Evolutionary conservation across 495 filamentous ascomycete genomes (phyloP), one percentile per base, ranked within the genome.

Genomic region (Echria macrotheca): DNA sequence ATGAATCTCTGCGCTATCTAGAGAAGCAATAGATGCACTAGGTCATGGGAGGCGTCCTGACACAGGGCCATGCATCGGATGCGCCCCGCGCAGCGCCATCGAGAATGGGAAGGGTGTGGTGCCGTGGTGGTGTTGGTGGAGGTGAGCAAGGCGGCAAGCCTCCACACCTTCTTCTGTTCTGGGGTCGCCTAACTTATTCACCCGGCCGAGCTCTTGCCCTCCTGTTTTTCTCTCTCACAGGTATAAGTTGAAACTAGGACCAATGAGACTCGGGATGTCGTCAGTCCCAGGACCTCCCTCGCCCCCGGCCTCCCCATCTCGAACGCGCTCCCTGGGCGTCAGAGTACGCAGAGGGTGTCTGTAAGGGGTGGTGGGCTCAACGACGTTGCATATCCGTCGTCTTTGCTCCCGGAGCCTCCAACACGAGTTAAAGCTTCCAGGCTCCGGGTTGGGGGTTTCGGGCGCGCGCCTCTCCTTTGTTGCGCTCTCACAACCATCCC

Each of bases 151-250:
- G 38, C 38, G 38, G 38, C 38, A 41, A 41, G 24, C 38, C 12
- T 5, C 14, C 38, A 41, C 38, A n/a, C 7, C 38, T 23, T 5
- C 22, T 41, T 41, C 38, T 11, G 17, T 22, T 21, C 17, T 41
- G 17, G 38, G 38, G 21, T 41, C 22, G 38, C 24, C 45, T 48
- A 22, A 35, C 33, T 25, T 29, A 48, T 48, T 48, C 46, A 48
- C 12, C 46, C 35, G 36, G 46, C 33, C 46, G n/a, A 29, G 33
- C 23, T 23, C 35, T 18, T 47, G 23, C 21, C 23, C 17, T 18
- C 41, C 23, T 18, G 24, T 7, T 28, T 29, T 41, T 17, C 21
- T 22, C 24, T 10, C 29, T 12, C n/a, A 44, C 24, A 29, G 25
- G 44, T 28, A 48, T 48, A 38, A 12, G 22, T 38, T n/a, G n/a